Conservation (phyloP, 2,329 filamentous ascomycete genomes). For the Neofusicoccum umdonicola region DNA sequence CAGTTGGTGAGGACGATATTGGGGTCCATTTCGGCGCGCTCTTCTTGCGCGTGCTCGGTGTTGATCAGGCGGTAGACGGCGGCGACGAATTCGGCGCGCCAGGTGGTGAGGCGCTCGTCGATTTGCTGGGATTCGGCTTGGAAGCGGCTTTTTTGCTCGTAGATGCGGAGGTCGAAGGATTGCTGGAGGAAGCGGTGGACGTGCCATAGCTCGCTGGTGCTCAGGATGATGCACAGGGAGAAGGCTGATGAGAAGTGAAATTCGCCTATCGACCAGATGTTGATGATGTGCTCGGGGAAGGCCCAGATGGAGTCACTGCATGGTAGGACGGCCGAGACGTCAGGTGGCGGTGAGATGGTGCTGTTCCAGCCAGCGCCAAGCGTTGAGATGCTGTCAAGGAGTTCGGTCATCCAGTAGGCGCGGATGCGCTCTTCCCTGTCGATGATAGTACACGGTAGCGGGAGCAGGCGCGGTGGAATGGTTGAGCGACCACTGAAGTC, state of each 20-base stretch:
- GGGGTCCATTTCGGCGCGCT: constrained; percentile 24
- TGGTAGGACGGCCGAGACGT: constrained; percentile 23
- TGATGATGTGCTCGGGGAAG: constrained; percentile 25
- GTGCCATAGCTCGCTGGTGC: constrained; percentile 26
- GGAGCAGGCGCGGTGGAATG: constrained; percentile 26
- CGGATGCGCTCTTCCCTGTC: constrained; percentile 36
- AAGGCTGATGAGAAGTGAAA: constrained; percentile 25
- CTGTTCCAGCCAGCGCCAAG: constrained; percentile 32
- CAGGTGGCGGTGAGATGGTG: constrained; percentile 20
- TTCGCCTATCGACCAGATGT: constrained; percentile 23
- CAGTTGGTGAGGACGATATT: constrained; percentile 27
- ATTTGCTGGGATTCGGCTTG: constrained; percentile 26
- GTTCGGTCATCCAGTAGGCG: constrained; percentile 39
- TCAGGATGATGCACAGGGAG: constrained; percentile 27
- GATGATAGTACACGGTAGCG: constrained; percentile 28
- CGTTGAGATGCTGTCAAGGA: constrained; percentile 35
- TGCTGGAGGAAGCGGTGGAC: constrained; percentile 28
- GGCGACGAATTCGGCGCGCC: constrained; percentile 26
- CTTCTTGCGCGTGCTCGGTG: constrained; percentile 17
- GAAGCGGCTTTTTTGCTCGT: constrained; percentile 24
- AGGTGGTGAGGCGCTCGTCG: constrained; percentile 26
- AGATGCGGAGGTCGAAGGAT: constrained; percentile 25
- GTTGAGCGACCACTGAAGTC: constrained; percentile 29
- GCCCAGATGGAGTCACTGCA: constrained; percentile 29
- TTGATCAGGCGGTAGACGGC: constrained; percentile 22